Base-by-base conservation (phyloP, 2,329 filamentous ascomycete genomes). In the Spiromastix sp. region DNA sequence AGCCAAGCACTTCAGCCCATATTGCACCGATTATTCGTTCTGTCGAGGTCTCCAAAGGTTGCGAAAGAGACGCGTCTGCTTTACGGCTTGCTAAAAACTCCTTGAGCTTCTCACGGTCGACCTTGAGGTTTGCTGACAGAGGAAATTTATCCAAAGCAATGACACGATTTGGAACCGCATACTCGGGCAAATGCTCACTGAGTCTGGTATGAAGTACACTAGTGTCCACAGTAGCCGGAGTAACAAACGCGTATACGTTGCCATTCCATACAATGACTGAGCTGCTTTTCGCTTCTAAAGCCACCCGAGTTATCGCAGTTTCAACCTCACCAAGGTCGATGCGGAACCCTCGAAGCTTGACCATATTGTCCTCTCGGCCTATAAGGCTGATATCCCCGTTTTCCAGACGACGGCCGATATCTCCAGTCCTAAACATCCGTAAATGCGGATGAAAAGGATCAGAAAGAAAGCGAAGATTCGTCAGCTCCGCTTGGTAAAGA, bases 391-490 rank as follows among this genome's bases (percentile, higher is more conserved):
- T 32, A n/a, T 62, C 48, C 0, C 62, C 63, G 22, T 55, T 50
- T 0, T 47, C 32, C 2, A 44, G 51, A 45, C 59, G 59, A n/a
- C 51, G 55, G 3, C 55, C 63, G 1, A 46, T 36, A 41, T 70
- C 66, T 4, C 66, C 66, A 0, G 64, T 68, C 17, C 48, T 42
- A 39, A 64, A 65, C 52, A 62, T 66, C 2, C 18, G 30, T 37
- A 56, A 50, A 2, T 41, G 38, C 1, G 36, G 32, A 16, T 37
- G 32, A 16, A 60, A 42, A 1, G 48, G 29, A 37, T 64, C 59
- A 0, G 43, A 41, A 4, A 55, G 39, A 25, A 60, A 60, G 39
- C 53, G 48, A 2, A 50, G 46, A 2, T 43, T 46, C 2, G 54
- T 57, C 13, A 48, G 37, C 3, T 55, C 44, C 2, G 48, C 43